Conservation (phyloP, 2,329 filamentous ascomycete genomes). For the Amauroascus verrucosus region DNA sequence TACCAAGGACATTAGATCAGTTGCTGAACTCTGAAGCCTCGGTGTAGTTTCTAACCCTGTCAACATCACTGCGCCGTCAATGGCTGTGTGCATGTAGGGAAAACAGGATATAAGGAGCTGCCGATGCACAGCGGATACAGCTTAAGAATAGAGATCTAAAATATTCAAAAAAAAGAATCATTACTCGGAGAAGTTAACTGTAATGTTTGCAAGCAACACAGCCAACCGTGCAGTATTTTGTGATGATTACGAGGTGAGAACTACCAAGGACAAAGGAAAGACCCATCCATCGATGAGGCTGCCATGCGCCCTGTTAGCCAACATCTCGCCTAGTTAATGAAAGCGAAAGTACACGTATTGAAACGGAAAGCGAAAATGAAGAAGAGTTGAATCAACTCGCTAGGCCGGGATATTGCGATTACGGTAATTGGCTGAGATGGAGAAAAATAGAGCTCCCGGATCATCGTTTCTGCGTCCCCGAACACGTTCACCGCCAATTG, state of each 20-base stretch:
- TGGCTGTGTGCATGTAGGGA: not conserved
- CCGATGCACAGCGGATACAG: not conserved
- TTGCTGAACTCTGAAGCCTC: not conserved
- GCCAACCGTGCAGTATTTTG: not conserved
- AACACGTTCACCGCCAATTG: not conserved
- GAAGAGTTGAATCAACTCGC: too few relatives aligned
- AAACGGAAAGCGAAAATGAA: not conserved
- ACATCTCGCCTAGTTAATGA: not conserved
- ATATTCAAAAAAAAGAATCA: too few relatives aligned
- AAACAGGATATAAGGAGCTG: not conserved
- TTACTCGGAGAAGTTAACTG: too few relatives aligned
- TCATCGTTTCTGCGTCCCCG: not conserved
- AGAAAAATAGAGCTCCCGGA: not conserved
- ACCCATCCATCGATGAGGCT: not conserved
- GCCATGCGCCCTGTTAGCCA: not conserved
- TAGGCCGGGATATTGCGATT: too few relatives aligned
- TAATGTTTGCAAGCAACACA: too few relatives aligned
- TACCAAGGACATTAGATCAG: not conserved
- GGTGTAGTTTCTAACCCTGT: not conserved
- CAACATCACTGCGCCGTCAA: not conserved
- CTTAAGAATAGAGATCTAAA: not conserved
- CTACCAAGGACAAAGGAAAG: not conserved
- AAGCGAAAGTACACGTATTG: not conserved
- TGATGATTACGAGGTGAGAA: not conserved
- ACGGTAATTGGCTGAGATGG: too few relatives aligned